Conservation (phyloP, 169 alveolate species). For the Plasmodium cynomolgi region DNA sequence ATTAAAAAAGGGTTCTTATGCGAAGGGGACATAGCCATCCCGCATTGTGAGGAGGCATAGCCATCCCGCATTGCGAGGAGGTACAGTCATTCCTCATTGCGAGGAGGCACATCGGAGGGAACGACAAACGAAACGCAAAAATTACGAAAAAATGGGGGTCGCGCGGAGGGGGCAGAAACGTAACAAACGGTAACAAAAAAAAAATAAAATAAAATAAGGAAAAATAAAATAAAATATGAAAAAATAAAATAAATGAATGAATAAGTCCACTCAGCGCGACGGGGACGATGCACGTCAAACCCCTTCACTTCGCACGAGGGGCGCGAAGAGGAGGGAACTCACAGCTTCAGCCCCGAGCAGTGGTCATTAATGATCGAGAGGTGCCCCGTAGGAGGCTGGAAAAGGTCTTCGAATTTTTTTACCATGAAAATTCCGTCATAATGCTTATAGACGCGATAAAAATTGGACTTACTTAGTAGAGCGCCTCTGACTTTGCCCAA, state of each 20-base stretch:
- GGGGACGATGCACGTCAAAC: neutral
- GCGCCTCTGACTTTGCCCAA: neutral
- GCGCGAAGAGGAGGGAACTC: neutral
- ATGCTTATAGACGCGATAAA: constrained; percentile 18
- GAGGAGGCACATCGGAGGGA: neutral
- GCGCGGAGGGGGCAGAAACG: neutral
- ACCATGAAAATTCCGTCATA: neutral
- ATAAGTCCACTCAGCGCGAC: neutral
- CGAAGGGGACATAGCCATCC: neutral
- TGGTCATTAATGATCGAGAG: constrained; percentile 62
- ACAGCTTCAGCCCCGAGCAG: constrained; percentile 11
- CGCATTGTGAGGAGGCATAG: neutral
- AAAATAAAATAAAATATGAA: neutral
- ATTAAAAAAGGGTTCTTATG: neutral
- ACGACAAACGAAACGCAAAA: neutral
- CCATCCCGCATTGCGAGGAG: neutral
- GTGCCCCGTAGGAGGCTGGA: neutral
- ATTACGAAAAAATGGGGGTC: neutral
- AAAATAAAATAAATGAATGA: neutral
- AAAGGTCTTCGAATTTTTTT: constrained; percentile 19
- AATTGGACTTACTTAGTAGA: constrained; percentile 5
- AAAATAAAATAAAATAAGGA: neutral
- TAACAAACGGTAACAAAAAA: neutral
- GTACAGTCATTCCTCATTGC: neutral
- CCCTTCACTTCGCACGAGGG: neutral